Base-by-base conservation (phyloP, 257 asterid genomes). In the Linaria vulgaris region DNA sequence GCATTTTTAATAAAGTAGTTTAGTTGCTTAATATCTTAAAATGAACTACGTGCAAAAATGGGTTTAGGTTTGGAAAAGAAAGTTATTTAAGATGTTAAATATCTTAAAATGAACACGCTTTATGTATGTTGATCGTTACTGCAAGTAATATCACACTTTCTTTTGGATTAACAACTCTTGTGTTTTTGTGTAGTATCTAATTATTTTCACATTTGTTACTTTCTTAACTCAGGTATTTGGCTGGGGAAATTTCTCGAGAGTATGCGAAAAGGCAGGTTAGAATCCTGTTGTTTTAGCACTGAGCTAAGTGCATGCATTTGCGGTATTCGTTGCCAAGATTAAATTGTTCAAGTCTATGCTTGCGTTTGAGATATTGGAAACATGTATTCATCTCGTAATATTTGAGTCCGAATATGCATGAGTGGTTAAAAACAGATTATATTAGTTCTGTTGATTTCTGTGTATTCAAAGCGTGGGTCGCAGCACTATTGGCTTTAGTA, bases 181-280 rank as follows among this genome's bases (percentile, higher is more conserved):
- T n/a, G n/a, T n/a, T n/a, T n/a, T 21, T 14, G 31, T 57, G 23
- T 65, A 22, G 55, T 48, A 27, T 69, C 52, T 54, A 43, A 56
- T 55, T 58, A 46, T 27, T 39, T 44, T 17, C 19, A 9, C 15
- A 24, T 16, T 38, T 54, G 53, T 14, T 66, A 34, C 16, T 22
- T n/a, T 61, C 23, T 57, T 13, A 25, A 61, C 69, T 61, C 80
- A 94, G 99, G 85, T 90, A 94, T 74, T 83, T 94, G 77, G 95
- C 94, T 73, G 96, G 97, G 57, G 96, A 90, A 81, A 87, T 94
- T 73, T 37, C 97, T 9, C 90, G 79, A 67, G 96, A 94, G 73
- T 87, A 79, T 73, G 75, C 77, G 19, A 85, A 87, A 31, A 82
- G 96, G 31, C 96, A 90, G 97, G 98, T 88, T 70, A 23, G 82